A percentile compares a stretch with the other conserved stretches of the same genome.
phyloP scores from a whole-genome alignment of 495 filamentous ascomycete species.

The Thermothielavioides terrestris region DNA sequence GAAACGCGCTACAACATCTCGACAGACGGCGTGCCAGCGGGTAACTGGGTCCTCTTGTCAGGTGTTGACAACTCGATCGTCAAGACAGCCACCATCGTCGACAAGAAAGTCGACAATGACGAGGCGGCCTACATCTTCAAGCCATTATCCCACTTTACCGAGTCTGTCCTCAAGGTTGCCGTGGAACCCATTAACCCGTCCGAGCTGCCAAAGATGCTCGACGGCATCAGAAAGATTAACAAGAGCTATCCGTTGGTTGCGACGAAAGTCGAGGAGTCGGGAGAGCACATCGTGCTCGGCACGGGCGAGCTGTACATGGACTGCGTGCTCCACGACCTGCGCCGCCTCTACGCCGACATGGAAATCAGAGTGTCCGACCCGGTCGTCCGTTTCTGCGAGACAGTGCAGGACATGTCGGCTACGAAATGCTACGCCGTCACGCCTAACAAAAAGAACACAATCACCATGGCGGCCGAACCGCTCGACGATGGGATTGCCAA shows the following conservation, averaged over 20 bases:
- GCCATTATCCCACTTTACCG: constrained; percentile 87
- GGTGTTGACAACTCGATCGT: constrained; percentile 98
- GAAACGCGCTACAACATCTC: constrained; percentile 89
- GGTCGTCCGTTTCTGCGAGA: constrained; percentile 95
- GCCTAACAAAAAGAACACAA: constrained; percentile 98
- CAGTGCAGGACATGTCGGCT: constrained; percentile 91
- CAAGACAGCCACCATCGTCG: constrained; percentile 93
- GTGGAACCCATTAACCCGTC: constrained; percentile 98
- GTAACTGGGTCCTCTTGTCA: constrained; percentile 85
- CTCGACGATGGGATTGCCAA: constrained; percentile 90
- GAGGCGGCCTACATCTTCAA: constrained; percentile 94
- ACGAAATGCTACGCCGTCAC: constrained; percentile 98
- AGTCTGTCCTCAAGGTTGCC: constrained; percentile 95
- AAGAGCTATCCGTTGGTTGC: constrained; percentile 93
- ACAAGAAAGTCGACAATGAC: constrained; percentile 66
- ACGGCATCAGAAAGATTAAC: constrained; percentile 92
- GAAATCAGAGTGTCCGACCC: constrained; percentile 97
- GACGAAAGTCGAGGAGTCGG: constrained; percentile 98
- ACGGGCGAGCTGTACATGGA: constrained; percentile 99
- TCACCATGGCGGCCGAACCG: constrained; percentile 96
- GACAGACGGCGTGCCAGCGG: constrained; percentile 84
- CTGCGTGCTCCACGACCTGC: constrained; percentile 92
- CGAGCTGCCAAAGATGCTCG: constrained; percentile 98
- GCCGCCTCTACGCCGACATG: constrained; percentile 94
- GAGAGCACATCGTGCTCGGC: constrained; percentile 89